A percentile compares a stretch with the other conserved stretches of the same genome.
Evolutionary conservation across 176 grass and related monocot species (phyloP).

Genomic region (Bolboschoenus planiculmis): DNA sequence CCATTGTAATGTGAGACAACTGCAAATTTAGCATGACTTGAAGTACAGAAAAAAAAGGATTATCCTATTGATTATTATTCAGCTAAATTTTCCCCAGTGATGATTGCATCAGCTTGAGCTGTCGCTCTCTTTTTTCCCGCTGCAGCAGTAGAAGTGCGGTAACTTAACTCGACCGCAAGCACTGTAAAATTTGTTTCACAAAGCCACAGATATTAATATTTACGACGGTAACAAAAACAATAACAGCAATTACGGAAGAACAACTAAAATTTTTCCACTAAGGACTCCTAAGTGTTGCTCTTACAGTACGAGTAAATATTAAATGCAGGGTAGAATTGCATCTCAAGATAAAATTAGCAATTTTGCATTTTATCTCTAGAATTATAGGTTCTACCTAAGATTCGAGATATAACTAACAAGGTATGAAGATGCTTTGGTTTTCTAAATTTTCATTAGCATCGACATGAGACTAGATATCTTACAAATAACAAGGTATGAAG

Average conservation of each 20-base stretch:
- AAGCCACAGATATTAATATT: background rate
- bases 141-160: conserved; percentile 91
- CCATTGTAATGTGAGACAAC: background rate
- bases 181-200: conserved; percentile 32
- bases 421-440: background rate
- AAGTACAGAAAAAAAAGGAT: background rate
- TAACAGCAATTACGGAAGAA: background rate
- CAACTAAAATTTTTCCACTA: background rate
- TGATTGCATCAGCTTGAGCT: conserved; percentile 14
- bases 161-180: conserved; percentile 90
- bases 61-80: conserved; percentile 17
- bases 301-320: background rate
- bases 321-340: background rate
- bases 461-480: background rate
- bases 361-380: background rate
- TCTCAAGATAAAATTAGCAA: background rate
- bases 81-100: background rate
- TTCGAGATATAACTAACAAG: background rate
- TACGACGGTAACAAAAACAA: background rate
- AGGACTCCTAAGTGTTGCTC: background rate
- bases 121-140: conserved; percentile 56
- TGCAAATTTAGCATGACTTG: background rate
- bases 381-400: background rate
- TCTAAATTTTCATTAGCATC: background rate
- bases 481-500: background rate